These are phyloP conservation scores for Comarum palustre DNA, from an alignment of 306 rosid genomes.

Conservation along the genomic window DNA sequence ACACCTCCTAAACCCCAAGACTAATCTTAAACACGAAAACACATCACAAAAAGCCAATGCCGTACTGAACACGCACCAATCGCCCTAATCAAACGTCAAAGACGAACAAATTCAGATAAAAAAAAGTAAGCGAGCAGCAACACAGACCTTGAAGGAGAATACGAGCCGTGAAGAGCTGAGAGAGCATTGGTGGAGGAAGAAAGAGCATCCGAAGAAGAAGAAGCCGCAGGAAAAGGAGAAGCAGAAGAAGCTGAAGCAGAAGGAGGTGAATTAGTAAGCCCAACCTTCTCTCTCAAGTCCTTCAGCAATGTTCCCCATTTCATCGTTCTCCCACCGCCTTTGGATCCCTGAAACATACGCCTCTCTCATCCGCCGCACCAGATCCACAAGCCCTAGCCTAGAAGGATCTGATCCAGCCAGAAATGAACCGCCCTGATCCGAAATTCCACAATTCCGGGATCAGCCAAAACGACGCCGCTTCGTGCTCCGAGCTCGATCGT, in stretches of 20 bases:
- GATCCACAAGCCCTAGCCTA: slow-evolving; percentile 52
- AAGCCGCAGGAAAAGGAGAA: slow-evolving; percentile 20
- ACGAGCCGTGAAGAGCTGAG: slow-evolving; percentile 49
- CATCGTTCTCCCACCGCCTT: slow-evolving; percentile 60
- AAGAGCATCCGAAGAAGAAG: slow-evolving; percentile 27
- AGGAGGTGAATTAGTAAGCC: slow-evolving; percentile 56
- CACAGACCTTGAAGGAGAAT: slow-evolving; percentile 69
- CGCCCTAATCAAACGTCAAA: slow-evolving; percentile 3
- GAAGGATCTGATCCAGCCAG: slow-evolving; percentile 40
- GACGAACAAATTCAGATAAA: background rate
- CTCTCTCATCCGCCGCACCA: slow-evolving; percentile 71
- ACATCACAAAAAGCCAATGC: slow-evolving; percentile 28
- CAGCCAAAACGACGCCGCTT: slow-evolving; percentile 32
- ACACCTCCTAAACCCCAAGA: slow-evolving; percentile 18
- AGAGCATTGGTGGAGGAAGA: slow-evolving; percentile 48
- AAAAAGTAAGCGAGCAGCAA: background rate
- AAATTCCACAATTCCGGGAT: slow-evolving; percentile 33
- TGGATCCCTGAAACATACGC: slow-evolving; percentile 51
- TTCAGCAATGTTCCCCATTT: slow-evolving; percentile 97
- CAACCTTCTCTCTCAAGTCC: slow-evolving; percentile 99
- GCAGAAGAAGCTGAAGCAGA: slow-evolving; percentile 41
- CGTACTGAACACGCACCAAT: slow-evolving; percentile 27
- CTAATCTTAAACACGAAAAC: slow-evolving; percentile 5
- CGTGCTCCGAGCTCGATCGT: slow-evolving; percentile 22
- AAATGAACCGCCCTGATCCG: slow-evolving; percentile 11